Evolutionary conservation across 345 rosid genomes (phyloP), one percentile per base, ranked within the genome.

Genomic region (Eutrema japonicum): DNA sequence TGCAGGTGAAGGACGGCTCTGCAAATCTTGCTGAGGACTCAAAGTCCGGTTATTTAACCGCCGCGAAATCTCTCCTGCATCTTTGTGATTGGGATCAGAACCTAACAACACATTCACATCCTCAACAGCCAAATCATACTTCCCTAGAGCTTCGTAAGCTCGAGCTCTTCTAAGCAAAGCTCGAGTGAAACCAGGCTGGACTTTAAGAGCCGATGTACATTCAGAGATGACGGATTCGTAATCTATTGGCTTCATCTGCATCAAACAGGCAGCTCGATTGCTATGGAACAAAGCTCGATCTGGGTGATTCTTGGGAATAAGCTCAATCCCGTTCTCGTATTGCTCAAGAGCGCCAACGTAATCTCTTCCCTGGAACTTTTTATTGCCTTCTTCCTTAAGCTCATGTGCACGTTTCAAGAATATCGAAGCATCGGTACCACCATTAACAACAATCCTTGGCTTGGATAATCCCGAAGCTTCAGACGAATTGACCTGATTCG

Each of bases 311-410:
- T 88, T 92, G 0, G 99, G 89, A 26, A 84, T 87, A 29, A 92
- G 86, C 72, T 77, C 79, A 68, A 95, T 82, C 49, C 89, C 99
- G 69, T 82, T 88, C 22, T 83, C 84, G 71, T 95, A 95, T 60
- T 83, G 86, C 27, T 92, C 96, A 66, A 95, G 87, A 59, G 99
- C 99, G 59, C 88, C 93, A 50, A 66, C 91, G 50, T 76, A 95
- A 59, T 92, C 99, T 81, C 82, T 89, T 30, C 55, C 81, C 56
- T 91, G 92, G 79, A 88, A 92, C 89, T 84, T 89, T 68, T 71
- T 88, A 60, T 95, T 95, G 4, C 99, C 97, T 84, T 95, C 96
- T 77, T 95, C 99, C 64, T 95, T 92, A 13, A 95, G 92, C 85
- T 95, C 99, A 65, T 92, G 93, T 8, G 97, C 97, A 51, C 92